Evolutionary conservation across 257 asterid species (phyloP).

Genomic region (Solanum appendiculatum): DNA sequence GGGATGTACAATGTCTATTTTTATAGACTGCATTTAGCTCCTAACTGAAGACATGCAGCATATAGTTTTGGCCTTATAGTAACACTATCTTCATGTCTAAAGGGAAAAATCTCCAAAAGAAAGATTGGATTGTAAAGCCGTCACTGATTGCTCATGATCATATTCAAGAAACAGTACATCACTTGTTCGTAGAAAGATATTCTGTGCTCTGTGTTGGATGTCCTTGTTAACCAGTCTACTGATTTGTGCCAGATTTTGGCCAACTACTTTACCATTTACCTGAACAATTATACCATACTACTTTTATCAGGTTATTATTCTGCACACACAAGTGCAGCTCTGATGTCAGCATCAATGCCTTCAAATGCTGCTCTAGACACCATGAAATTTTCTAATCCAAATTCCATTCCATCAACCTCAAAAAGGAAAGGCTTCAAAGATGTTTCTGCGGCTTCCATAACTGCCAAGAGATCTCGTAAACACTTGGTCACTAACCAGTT

Average conservation of each 20-base stretch:
- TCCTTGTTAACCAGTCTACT: background rate
- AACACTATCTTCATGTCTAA: background rate
- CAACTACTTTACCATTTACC: background rate
- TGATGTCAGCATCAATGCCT: slow-evolving; percentile 30
- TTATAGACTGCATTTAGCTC: background rate
- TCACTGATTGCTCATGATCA: background rate
- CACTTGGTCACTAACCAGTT: slow-evolving; percentile 10
- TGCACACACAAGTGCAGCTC: slow-evolving; percentile 27
- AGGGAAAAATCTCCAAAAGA: background rate
- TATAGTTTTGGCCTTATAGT: background rate
- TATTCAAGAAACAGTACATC: background rate
- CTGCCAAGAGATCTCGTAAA: slow-evolving; percentile 48
- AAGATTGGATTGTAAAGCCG: background rate
- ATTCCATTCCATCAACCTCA: slow-evolving; percentile 13
- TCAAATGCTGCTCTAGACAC: slow-evolving; percentile 11
- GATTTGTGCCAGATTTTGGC: background rate
- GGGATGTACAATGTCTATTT: background rate
- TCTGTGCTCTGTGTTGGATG: background rate
- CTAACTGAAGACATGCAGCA: background rate
- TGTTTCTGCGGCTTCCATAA: slow-evolving; percentile 14
- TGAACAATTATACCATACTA: background rate
- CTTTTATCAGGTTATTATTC: slow-evolving; percentile 42
- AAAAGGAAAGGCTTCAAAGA: slow-evolving; percentile 52
- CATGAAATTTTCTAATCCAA: slow-evolving; percentile 33
- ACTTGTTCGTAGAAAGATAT: background rate